These are phyloP conservation scores for Vachellia pachyceras DNA, from an alignment of 306 rosid genomes.

Conservation along the genomic window DNA sequence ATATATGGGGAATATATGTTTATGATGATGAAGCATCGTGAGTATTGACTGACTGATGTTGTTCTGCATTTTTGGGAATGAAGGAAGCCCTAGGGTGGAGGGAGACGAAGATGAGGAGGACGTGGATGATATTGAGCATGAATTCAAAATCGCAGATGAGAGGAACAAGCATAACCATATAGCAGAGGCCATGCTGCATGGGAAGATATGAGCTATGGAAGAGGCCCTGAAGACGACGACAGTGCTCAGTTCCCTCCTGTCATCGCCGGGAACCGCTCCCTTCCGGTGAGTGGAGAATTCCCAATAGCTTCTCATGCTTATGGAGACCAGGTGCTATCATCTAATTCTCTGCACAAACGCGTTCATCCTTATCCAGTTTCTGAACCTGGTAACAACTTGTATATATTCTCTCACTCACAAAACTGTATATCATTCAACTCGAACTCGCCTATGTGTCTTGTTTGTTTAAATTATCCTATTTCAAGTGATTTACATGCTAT, in stretches of 20 bases:
- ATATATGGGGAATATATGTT: not conserved
- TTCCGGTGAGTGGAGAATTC: conserved; percentile 67
- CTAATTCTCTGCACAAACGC: conserved; percentile 73
- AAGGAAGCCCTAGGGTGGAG: conserved; percentile 93
- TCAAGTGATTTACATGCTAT: too few species aligned
- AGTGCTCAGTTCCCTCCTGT: conserved; percentile 67
- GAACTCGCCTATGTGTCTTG: too few species aligned
- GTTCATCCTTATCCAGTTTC: conserved; percentile 74
- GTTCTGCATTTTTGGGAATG: not conserved
- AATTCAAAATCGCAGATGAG: conserved; percentile 47
- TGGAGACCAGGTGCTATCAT: conserved; percentile 70
- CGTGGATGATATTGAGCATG: conserved; percentile 89
- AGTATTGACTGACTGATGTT: not conserved
- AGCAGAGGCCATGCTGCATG: conserved; percentile 90
- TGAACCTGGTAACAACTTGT: conserved; percentile 56
- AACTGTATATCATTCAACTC: not conserved
- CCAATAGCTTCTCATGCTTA: conserved; percentile 66
- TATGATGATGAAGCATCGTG: too few species aligned
- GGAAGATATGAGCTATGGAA: conserved; percentile 94
- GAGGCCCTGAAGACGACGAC: conserved; percentile 71
- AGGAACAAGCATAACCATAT: conserved; percentile 59
- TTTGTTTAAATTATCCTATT: too few species aligned
- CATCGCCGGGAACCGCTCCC: conserved; percentile 51
- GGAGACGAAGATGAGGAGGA: conserved; percentile 97
- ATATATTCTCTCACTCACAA: not conserved